phyloP scores from a whole-genome alignment of 176 grass and related monocot genomes.

The Lolium perenne region DNA sequence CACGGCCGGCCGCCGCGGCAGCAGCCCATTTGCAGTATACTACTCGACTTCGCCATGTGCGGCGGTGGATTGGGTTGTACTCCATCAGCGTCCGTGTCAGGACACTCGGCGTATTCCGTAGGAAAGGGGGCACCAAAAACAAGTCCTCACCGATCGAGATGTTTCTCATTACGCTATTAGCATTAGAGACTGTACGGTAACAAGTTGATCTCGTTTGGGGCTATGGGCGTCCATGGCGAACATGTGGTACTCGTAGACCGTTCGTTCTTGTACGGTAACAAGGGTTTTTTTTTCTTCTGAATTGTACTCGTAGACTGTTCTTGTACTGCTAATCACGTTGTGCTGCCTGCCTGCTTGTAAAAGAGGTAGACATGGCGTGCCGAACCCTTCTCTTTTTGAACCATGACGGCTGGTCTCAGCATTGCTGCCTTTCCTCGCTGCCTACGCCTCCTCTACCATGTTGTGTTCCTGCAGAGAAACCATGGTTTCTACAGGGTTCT shows the following conservation, averaged over 20 bases:
- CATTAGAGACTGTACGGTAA: background rate
- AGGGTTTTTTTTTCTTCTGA: too few species aligned
- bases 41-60: constrained; percentile 46
- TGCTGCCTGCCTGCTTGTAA: constrained; percentile 20
- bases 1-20: background rate
- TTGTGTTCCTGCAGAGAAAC: background rate
- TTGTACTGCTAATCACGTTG: constrained; percentile 32
- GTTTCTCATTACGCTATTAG: background rate
- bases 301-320: background rate
- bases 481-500: background rate
- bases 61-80: constrained; percentile 44
- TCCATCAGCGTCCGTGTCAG: constrained; percentile 45
- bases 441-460: background rate
- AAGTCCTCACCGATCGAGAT: too few species aligned
- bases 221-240: background rate
- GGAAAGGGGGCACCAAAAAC: background rate
- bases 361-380: background rate
- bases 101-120: constrained; percentile 34
- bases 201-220: background rate
- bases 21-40: background rate
- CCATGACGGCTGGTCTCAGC: background rate
- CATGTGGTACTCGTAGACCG: background rate
- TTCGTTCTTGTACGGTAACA: too few species aligned
- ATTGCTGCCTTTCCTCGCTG: background rate
- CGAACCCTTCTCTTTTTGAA: background rate